Conservation (phyloP, 2,329 filamentous ascomycete species). For the Fusarium keratoplasticum region DNA sequence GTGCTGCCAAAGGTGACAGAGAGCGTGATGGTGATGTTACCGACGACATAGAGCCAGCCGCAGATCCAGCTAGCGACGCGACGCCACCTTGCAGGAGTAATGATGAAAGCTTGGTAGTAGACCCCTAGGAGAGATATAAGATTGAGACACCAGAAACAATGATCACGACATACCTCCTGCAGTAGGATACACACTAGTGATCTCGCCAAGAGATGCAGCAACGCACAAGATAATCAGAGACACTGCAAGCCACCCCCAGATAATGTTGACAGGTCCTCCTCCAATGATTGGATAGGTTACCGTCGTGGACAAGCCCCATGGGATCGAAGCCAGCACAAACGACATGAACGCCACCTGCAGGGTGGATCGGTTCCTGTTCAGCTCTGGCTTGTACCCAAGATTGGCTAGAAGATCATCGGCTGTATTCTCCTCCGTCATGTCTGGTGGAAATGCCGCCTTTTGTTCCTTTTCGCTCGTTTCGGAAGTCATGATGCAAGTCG, state of each 20-base stretch:
- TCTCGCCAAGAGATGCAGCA: constrained; percentile 20
- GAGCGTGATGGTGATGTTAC: constrained; percentile 77
- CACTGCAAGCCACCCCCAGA: constrained; percentile 22
- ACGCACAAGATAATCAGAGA: constrained; percentile 19
- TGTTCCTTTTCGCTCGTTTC: neutral
- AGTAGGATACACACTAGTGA: constrained; percentile 19
- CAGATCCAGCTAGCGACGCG: constrained; percentile 76
- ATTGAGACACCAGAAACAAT: too few relatives aligned
- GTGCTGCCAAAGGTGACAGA: constrained; percentile 77
- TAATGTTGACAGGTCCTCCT: constrained; percentile 17
- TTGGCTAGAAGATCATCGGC: neutral
- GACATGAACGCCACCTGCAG: constrained; percentile 23
- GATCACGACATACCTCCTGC: constrained; percentile 3
- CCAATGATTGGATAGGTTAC: constrained; percentile 1
- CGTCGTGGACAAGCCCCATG: constrained; percentile 13
- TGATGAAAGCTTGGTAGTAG: constrained; percentile 83
- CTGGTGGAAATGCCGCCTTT: neutral
- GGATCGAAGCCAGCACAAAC: constrained; percentile 21
- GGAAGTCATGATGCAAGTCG: neutral
- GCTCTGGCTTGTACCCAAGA: constrained; percentile 14
- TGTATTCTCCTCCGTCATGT: neutral
- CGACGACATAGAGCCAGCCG: constrained; percentile 73
- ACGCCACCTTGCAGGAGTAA: constrained; percentile 71
- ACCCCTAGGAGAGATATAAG: constrained; percentile 53
- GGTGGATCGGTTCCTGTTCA: constrained; percentile 13